Evolutionary conservation across 345 rosid species (phyloP), one percentile per base, ranked within the genome.

Genomic region (Sisymbrium altissimum): DNA sequence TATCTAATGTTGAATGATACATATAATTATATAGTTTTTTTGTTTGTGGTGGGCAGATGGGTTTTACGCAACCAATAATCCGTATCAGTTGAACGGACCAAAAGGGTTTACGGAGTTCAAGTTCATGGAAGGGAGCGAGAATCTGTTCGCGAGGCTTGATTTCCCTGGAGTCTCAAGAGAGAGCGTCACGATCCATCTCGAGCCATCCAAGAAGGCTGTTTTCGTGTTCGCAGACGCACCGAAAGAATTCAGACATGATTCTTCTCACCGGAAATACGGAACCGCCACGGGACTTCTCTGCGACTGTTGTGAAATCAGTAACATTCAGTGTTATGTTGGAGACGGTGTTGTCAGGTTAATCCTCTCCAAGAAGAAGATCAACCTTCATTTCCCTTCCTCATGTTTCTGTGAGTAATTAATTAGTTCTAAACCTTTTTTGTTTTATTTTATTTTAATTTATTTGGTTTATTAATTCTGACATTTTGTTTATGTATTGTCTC

Each of bases 271-370:
- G 7, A 70, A 4, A 18, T 77, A 70, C 41, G 64, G 44, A 7
- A 39, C 43, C 1, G 9, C 13, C 45, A 36, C 75, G 0, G 64
- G 71, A 4, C 57, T 69, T 23, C 4, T 64, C 18, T 76, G 80
- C 43, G 39, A 62, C 5, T 77, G 76, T 44, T 56, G 71, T 35
- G 63, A 57, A 7, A 33, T 57, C 8, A 57, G 63, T 11, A 57
- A 33, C 43, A 57, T 57, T 33, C 63, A 17, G 41, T 57, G 63
- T 57, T 57, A 9, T 57, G 43, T 57, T 5, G 66, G 17, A 1
- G 80, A 77, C 6, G 80, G 80, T 1, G 80, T 70, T 14, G 71
- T 77, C 13, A 46, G 76, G 30, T 25, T 70, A 23, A 4, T 70
- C n/a, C 67, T 70, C 65, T 11, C 43, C 70, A 76, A 63, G 66